Evolutionary conservation across 2,329 filamentous ascomycete species (phyloP).

Genomic region (Diaporthe sp.): DNA sequence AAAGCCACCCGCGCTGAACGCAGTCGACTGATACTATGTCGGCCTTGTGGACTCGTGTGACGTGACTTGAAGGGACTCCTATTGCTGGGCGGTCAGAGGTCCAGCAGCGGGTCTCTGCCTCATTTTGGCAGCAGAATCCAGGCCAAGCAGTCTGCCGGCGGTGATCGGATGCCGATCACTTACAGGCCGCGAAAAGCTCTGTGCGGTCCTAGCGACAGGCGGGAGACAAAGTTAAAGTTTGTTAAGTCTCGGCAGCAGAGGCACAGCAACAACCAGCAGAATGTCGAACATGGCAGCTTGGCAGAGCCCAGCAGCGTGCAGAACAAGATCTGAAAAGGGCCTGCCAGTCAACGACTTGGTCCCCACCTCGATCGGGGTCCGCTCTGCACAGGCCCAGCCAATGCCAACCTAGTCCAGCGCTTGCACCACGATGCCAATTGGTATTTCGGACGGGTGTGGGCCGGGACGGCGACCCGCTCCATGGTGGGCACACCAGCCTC

Average conservation of each 20-base stretch:
- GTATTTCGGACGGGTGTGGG: slow-evolving; percentile 34
- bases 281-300: slow-evolving; percentile 9
- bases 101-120: neutral
- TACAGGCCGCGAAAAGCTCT: neutral
- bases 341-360: slow-evolving; percentile 3
- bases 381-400: slow-evolving; percentile 14
- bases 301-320: slow-evolving; percentile 31
- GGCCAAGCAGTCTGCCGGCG: slow-evolving; percentile 19
- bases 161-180: slow-evolving; percentile 4
- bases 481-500: slow-evolving; percentile 19
- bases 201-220: neutral
- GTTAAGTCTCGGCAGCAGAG: neutral
- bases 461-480: slow-evolving; percentile 17
- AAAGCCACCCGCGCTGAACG: neutral
- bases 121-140: neutral
- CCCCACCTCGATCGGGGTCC: slow-evolving; percentile 6
- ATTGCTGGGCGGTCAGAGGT: neutral
- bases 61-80: neutral
- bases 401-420: slow-evolving; percentile 37
- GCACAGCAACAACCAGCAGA: neutral
- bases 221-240: slow-evolving; percentile 15
- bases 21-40: neutral
- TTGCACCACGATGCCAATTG: slow-evolving; percentile 42
- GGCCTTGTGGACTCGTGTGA: slow-evolving; percentile 16
- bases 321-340: slow-evolving; percentile 35